These are phyloP conservation scores for Cymodocea nodosa DNA, from an alignment of 116 monocot genomes.

Conservation along the genomic window DNA sequence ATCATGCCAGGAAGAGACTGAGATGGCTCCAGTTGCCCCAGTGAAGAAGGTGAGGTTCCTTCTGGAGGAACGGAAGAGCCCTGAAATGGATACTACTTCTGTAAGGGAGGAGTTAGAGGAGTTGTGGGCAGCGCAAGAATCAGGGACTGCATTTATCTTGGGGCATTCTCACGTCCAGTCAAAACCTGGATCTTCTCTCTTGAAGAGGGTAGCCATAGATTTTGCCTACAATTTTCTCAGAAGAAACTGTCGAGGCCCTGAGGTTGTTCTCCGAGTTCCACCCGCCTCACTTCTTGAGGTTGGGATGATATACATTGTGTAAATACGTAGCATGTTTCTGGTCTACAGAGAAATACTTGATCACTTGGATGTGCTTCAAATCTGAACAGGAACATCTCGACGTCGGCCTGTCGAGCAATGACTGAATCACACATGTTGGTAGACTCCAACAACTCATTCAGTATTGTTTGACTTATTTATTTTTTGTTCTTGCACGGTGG, in stretches of 20 bases:
- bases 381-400: not conserved
- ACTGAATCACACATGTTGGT: too few species aligned
- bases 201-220: constrained; percentile 55
- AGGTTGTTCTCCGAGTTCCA: constrained; percentile 72
- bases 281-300: constrained; percentile 88
- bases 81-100: constrained; percentile 14
- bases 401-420: not conserved
- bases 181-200: constrained; percentile 63
- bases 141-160: constrained; percentile 75
- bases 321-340: constrained; percentile 3
- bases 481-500: too few species aligned
- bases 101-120: constrained; percentile 65
- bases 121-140: constrained; percentile 30
- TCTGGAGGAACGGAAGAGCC: constrained; percentile 12
- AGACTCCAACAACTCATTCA: too few species aligned
- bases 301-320: constrained; percentile 86
- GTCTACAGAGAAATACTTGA: not conserved
- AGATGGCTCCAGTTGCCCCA: constrained; percentile 1
- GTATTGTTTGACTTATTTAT: too few species aligned
- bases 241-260: constrained; percentile 78
- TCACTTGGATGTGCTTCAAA: not conserved
- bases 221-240: constrained; percentile 67
- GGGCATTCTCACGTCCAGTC: constrained; percentile 74
- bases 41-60: constrained; percentile 41
- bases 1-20: constrained; percentile 7